Evolutionary conservation across 768 basidiomycete species (phyloP).

Genomic region (Gloeopeniophorella convolvens): DNA sequence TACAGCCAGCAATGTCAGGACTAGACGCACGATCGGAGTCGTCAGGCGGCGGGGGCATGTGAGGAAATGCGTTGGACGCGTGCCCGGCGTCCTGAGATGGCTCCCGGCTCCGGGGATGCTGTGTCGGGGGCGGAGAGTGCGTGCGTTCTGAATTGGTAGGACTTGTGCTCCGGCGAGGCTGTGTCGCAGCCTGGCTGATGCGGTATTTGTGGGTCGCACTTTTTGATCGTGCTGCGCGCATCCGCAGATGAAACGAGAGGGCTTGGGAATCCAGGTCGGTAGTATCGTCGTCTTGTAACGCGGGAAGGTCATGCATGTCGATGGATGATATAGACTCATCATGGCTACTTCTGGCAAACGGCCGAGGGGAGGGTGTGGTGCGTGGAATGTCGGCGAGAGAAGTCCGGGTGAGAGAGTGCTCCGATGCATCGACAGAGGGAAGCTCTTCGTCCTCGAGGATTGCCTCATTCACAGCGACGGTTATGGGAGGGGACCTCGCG

Average conservation of each 20-base stretch:
- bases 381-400: conserved; percentile 27
- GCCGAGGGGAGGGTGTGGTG: conserved; percentile 15
- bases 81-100: neutral
- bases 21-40: conserved; percentile 22
- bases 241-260: conserved; percentile 5
- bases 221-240: conserved; percentile 10
- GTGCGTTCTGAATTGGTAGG: neutral
- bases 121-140: conserved; percentile 1
- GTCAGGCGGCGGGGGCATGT: neutral
- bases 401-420: conserved; percentile 19
- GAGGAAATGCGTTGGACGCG: conserved; percentile 1
- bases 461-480: conserved; percentile 23
- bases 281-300: conserved; percentile 25
- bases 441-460: conserved; percentile 29
- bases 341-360: conserved; percentile 8
- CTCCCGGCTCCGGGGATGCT: neutral
- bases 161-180: neutral
- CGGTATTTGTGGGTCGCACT: conserved; percentile 1
- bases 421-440: neutral
- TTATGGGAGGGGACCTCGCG: conserved; percentile 8
- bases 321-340: conserved; percentile 28
- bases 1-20: conserved; percentile 29
- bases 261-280: conserved; percentile 11
- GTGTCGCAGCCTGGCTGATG: conserved; percentile 3
- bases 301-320: conserved; percentile 28